Base-by-base conservation (phyloP, 2,329 filamentous ascomycete species). In the Monilinia polystroma region DNA sequence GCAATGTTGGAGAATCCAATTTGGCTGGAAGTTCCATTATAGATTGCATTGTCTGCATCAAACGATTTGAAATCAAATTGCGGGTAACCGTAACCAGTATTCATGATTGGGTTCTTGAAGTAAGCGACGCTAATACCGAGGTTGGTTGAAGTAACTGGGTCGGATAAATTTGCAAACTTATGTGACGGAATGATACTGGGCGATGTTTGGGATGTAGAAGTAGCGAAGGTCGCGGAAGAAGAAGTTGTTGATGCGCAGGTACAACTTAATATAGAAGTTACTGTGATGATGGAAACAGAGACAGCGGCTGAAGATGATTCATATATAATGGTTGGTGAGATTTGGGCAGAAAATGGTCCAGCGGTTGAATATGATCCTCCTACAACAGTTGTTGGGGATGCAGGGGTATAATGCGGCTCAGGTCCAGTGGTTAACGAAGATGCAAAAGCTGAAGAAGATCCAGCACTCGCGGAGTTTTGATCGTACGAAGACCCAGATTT, bases 91-190 rank as follows among this genome's bases (percentile, higher is more conserved):
- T 41, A 56, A 8, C 54, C 54, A 56, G 32, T 41, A 23, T 23
- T 56, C 18, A 56, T 23, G n/a, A 16, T 16, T 56, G 54, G 54
- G 35, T 56, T 56, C 18, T 12, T 56, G 10, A 56, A 56, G n/a
- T 56, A 56, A 23, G 54, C 29, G 12, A 35, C 20, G 10, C n/a
- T 35, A 5, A 56, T 16, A 41, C 32, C 54, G 3, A 38, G 32
- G 5, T 56, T 56, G 18, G 29, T 12, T 12, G 54, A 23, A 23
- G 54, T 56, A 8, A 56, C 32, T 14, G 20, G 32, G 20, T 56
- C 32, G 1, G 32, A 35, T 56, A 32, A 56, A 23, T 10, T 20
- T 12, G 32, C 3, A 56, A 4, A 11, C n/a, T 32, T 35, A 12
- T 6, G n/a, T n/a, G 54, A 56, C 38, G 54, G 11, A 41, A 8